A percentile compares a stretch with the other conserved stretches of the same genome.
phyloP scores from a whole-genome alignment of 2,329 filamentous ascomycete genomes.

The Colletotrichum incanum region DNA sequence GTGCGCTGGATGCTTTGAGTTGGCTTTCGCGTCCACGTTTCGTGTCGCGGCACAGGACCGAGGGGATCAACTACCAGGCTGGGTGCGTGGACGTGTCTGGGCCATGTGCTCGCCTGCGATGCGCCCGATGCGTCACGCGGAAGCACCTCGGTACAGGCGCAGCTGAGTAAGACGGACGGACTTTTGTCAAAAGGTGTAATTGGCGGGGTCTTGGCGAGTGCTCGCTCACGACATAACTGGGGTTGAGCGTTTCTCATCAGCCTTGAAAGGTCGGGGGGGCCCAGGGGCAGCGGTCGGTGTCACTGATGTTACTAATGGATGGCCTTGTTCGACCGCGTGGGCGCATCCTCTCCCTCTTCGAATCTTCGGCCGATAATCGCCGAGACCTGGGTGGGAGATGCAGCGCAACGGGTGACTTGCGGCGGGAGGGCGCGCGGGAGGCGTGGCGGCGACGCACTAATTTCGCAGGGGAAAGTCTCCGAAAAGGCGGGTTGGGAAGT shows the following conservation, averaged over 20 bases:
- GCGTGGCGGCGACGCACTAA: constrained; percentile 8
- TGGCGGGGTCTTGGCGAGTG: constrained; percentile 22
- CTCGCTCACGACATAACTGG: constrained; percentile 9
- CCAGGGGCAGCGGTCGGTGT: neutral
- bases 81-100: constrained; percentile 1
- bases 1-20: constrained; percentile 5
- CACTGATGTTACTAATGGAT: no score
- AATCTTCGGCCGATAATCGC: constrained; percentile 29
- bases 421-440: constrained; percentile 29
- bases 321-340: neutral
- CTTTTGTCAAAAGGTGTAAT: constrained; percentile 21
- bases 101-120: constrained; percentile 23
- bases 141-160: neutral
- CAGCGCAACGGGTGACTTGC: constrained; percentile 21
- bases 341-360: neutral
- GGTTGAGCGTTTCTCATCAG: constrained; percentile 11
- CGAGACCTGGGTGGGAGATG: constrained; percentile 7
- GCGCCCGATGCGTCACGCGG: constrained; percentile 28
- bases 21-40: constrained; percentile 37
- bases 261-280: neutral
- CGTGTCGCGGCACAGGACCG: constrained; percentile 25
- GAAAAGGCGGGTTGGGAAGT: constrained; percentile 16
- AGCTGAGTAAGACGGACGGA: constrained; percentile 31
- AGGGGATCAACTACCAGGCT: constrained; percentile 14
- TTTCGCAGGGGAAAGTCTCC: constrained; percentile 20